Evolutionary conservation across 192 early-diverging fungal genomes (phyloP).

Genomic region (Coemansia sp.): DNA sequence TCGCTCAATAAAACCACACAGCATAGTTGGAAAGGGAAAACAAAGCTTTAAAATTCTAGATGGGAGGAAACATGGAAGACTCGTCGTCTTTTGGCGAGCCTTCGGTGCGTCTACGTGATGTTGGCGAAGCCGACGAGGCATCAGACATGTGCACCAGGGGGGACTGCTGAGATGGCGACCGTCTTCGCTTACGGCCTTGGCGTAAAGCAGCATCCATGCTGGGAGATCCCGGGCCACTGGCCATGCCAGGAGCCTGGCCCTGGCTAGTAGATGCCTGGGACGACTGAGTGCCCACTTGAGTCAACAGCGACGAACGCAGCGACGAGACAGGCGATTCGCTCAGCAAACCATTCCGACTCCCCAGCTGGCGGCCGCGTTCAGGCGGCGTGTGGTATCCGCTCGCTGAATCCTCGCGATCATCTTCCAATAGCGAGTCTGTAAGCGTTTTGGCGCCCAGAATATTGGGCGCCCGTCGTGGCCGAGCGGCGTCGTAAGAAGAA

Average conservation of each 20-base stretch:
- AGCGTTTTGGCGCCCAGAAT: conserved; percentile 9
- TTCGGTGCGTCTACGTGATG: too few species aligned
- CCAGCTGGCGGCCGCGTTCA: conserved; percentile 26
- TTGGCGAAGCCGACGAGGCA: too few species aligned
- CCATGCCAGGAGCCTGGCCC: background rate
- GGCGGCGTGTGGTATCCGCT: conserved; percentile 16
- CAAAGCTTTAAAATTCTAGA: too few species aligned
- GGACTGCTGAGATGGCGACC: conserved; percentile 20
- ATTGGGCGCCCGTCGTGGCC: conserved; percentile 10
- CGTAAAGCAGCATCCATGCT: conserved; percentile 20
- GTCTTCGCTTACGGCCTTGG: conserved; percentile 33
- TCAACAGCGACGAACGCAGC: conserved; percentile 45
- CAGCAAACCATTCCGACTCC: conserved; percentile 17
- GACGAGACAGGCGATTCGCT: conserved; percentile 50
- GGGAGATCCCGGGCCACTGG: conserved; percentile 14
- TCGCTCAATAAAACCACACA: too few species aligned
- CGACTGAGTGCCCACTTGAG: conserved; percentile 1
- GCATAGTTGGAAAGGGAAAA: too few species aligned
- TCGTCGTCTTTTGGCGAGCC: too few species aligned
- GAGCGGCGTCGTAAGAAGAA: conserved; percentile 41
- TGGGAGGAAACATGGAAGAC: too few species aligned
- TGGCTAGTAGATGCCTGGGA: conserved; percentile 5
- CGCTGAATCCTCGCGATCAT: conserved; percentile 14
- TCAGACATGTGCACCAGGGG: too few species aligned
- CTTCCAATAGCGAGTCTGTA: conserved; percentile 18